Evolutionary conservation across 257 asterid species (phyloP).

Genomic region (Asclepias syriaca): DNA sequence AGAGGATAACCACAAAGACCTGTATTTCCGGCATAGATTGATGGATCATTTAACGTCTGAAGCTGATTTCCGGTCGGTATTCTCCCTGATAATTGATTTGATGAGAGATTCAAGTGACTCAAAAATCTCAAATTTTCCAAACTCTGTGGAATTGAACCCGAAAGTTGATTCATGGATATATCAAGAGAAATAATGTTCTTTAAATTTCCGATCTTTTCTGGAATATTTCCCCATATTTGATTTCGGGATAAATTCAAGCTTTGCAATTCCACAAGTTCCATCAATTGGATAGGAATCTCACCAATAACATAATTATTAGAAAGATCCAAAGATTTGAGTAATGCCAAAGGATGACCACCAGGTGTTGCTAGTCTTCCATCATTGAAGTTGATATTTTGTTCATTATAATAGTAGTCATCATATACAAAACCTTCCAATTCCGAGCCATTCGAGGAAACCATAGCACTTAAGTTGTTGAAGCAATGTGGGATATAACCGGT

Average conservation of each 20-base stretch:
- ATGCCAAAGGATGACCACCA: fast-evolving
- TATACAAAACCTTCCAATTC: not conserved
- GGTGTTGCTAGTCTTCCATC: not conserved
- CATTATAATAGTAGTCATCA: too few relatives aligned
- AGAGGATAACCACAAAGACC: conserved; percentile 7
- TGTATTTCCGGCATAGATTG: not conserved
- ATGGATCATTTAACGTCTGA: conserved; percentile 13
- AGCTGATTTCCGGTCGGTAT: conserved; percentile 35
- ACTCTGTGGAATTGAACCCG: conserved; percentile 25
- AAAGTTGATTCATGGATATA: conserved; percentile 25
- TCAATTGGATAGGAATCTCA: conserved; percentile 13
- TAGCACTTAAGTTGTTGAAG: conserved; percentile 17
- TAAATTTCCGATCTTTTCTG: conserved; percentile 18
- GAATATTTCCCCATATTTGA: conserved; percentile 27
- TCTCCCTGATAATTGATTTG: conserved; percentile 23
- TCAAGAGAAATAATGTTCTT: conserved; percentile 27
- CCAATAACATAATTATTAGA: not conserved
- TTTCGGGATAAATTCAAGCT: conserved; percentile 20
- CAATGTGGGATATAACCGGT: conserved; percentile 25
- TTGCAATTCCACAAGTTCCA: conserved; percentile 5
- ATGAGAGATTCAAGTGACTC: conserved; percentile 13
- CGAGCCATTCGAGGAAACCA: conserved; percentile 8
- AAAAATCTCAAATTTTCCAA: conserved; percentile 21
- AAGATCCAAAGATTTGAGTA: too few relatives aligned
- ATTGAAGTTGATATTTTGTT: not conserved